Evolutionary conservation across 129 eudicot species (phyloP).

Genomic region (Centaurea solstitialis): DNA sequence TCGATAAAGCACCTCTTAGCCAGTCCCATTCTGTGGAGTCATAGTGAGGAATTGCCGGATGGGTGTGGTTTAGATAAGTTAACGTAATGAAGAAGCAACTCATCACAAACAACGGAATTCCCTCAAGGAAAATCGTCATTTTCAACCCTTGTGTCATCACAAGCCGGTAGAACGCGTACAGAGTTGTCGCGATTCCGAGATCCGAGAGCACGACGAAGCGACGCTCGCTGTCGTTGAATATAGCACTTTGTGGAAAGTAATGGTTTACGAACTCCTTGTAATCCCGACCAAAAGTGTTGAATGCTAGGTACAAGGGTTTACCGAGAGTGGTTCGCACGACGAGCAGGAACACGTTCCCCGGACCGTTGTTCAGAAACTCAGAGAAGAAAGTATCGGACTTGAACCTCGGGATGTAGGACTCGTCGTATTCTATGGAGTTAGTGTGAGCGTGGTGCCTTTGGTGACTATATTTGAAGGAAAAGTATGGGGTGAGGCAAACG

Average conservation of each 20-base stretch:
- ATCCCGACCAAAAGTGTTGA: slow-evolving; percentile 23
- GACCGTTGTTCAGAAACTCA: slow-evolving; percentile 37
- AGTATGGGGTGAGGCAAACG: slow-evolving; percentile 23
- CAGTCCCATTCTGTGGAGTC: slow-evolving; percentile 39
- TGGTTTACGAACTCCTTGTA: slow-evolving; percentile 30
- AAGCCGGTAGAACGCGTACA: not conserved
- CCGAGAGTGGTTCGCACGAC: slow-evolving; percentile 23
- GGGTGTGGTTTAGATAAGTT: slow-evolving; percentile 33
- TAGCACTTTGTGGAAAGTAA: slow-evolving; percentile 26
- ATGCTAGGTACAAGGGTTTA: slow-evolving; percentile 29
- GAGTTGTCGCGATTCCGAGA: slow-evolving; percentile 5
- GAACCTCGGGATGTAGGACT: slow-evolving; percentile 32
- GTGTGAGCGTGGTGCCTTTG: slow-evolving; percentile 37
- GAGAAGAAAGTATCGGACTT: slow-evolving; percentile 24
- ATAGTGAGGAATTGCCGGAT: slow-evolving; percentile 26
- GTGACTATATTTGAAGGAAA: slow-evolving; percentile 35
- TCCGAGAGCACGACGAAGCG: slow-evolving; percentile 18
- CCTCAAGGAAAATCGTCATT: not conserved
- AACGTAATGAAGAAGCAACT: slow-evolving; percentile 22
- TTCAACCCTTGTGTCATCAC: slow-evolving; percentile 12
- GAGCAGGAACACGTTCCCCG: slow-evolving; percentile 22
- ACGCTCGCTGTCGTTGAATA: slow-evolving; percentile 35
- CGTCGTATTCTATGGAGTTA: slow-evolving; percentile 30
- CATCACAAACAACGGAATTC: slow-evolving; percentile 14
- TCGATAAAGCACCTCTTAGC: slow-evolving; percentile 34